Base-by-base conservation (phyloP, 495 filamentous ascomycete species). In the Penicillium psychrofluorescens region DNA sequence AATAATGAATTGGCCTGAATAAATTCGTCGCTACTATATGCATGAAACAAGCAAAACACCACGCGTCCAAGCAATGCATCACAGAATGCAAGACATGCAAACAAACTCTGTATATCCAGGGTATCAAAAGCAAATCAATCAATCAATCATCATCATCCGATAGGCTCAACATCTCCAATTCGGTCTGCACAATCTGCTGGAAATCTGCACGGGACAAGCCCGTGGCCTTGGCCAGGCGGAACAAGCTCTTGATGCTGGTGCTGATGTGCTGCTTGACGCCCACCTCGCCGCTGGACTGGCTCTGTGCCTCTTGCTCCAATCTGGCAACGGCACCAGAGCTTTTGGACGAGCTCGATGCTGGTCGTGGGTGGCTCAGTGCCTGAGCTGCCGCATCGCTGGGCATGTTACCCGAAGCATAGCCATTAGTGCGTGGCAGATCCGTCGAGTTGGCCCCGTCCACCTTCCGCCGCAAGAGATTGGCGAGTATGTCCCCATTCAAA, bases 181-280 rank as follows among this genome's bases (percentile, higher is more conserved):
- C 92, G 4, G 75, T 86, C 64, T 76, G 73, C 2, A 98, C 77
- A 47, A 95, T 61, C 41, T 77, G 68, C 63, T 90, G 85, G 65
- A 98, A 96, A 50, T 95, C 90, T 22, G 76, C 75, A 38, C 86
- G 72, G 38, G 86, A 81, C 48, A 98, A 89, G 2, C 92, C 92
- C 13, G 80, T 80, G 11, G 79, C 76, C 54, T 81, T 79, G 35
- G 89, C 88, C 29, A 98, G 68, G 32, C 88, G 71, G 56, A 84
- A 95, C 48, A 98, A 61, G 61, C 86, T 92, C 72, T 95, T 90
- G 47, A 98, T 80, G 56, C 83, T 90, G 7, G 86, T 80, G 35
- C 84, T 79, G 22, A 98, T 83, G 63, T 96, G 92, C 62, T 95
- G 88, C 62, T 88, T 87, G 14, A 96, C 80, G 4, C 83, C 90